phyloP scores from a whole-genome alignment of 2,329 filamentous ascomycete species.

The Venturia pyrina region DNA sequence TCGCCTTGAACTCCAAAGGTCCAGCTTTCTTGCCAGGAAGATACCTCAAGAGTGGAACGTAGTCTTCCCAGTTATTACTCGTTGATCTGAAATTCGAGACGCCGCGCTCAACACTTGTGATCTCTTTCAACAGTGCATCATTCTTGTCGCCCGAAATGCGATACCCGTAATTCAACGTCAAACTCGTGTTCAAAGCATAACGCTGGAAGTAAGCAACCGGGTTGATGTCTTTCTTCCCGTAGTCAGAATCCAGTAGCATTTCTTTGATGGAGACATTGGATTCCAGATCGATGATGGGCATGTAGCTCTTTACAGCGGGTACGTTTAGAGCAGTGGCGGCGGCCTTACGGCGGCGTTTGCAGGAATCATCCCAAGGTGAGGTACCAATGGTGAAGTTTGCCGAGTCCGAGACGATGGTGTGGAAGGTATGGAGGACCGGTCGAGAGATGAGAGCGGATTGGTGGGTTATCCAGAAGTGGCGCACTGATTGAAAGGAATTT shows the following conservation, averaged over 20 bases:
- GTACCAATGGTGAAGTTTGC: conserved; percentile 48
- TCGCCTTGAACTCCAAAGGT: conserved; percentile 17
- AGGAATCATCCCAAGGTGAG: conserved; percentile 44
- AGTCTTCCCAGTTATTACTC: conserved; percentile 78
- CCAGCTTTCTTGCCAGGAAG: conserved; percentile 47
- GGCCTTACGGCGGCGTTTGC: conserved; percentile 43
- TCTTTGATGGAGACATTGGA: conserved; percentile 42
- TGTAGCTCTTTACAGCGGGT: conserved; percentile 37
- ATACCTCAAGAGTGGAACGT: conserved; percentile 64
- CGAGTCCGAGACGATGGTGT: conserved; percentile 41
- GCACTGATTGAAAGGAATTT: conserved; percentile 67
- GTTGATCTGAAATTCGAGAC: conserved; percentile 69
- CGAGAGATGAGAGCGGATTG: conserved; percentile 69
- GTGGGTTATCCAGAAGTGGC: conserved; percentile 66
- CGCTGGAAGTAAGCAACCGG: conserved; percentile 43
- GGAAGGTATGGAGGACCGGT: conserved; percentile 64
- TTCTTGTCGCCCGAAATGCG: conserved; percentile 51
- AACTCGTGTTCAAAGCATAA: conserved; percentile 44
- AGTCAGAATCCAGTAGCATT: conserved; percentile 45
- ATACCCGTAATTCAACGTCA: conserved; percentile 46
- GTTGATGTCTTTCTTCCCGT: conserved; percentile 52
- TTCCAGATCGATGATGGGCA: conserved; percentile 45
- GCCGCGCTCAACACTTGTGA: conserved; percentile 61
- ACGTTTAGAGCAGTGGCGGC: conserved; percentile 39
- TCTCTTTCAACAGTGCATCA: conserved; percentile 41